Evolutionary conservation across 2,329 filamentous ascomycete genomes (phyloP).

Genomic region (Colletotrichum sp.): DNA sequence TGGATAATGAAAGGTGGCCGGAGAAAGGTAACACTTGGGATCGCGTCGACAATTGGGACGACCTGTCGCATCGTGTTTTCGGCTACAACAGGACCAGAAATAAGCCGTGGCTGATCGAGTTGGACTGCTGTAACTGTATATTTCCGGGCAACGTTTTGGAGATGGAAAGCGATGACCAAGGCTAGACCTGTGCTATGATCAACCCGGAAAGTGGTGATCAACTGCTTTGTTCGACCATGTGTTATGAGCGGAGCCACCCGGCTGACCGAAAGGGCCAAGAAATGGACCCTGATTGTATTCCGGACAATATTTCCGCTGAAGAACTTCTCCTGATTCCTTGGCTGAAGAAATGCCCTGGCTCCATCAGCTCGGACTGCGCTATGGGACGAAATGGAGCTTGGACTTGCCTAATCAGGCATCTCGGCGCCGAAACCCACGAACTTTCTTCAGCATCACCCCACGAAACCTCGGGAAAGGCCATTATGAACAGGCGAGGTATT

Average conservation of each 20-base stretch:
- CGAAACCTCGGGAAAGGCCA: background rate
- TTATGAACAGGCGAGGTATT: background rate
- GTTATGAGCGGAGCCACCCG: fast-evolving
- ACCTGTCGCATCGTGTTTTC: too few species aligned
- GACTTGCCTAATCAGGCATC: background rate
- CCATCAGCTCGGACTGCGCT: background rate
- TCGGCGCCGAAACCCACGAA: background rate
- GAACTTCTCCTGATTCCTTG: background rate
- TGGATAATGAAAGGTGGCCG: background rate
- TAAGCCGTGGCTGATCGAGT: background rate
- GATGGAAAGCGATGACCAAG: background rate
- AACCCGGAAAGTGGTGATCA: background rate
- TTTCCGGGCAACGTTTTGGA: background rate
- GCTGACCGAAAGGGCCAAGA: background rate
- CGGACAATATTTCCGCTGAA: background rate
- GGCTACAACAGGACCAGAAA: too few species aligned
- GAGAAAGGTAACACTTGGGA: background rate
- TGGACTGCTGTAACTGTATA: background rate
- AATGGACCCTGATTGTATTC: fast-evolving
- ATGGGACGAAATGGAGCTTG: background rate
- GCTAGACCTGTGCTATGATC: too few species aligned
- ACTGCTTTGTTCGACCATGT: background rate
- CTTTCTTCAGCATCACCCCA: background rate
- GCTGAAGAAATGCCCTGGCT: background rate
- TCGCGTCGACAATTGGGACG: too few species aligned